Evolutionary conservation across 2,329 filamentous ascomycete species (phyloP), one percentile per base, ranked within the genome.

Genomic region (Pyrenochaeta sp.): DNA sequence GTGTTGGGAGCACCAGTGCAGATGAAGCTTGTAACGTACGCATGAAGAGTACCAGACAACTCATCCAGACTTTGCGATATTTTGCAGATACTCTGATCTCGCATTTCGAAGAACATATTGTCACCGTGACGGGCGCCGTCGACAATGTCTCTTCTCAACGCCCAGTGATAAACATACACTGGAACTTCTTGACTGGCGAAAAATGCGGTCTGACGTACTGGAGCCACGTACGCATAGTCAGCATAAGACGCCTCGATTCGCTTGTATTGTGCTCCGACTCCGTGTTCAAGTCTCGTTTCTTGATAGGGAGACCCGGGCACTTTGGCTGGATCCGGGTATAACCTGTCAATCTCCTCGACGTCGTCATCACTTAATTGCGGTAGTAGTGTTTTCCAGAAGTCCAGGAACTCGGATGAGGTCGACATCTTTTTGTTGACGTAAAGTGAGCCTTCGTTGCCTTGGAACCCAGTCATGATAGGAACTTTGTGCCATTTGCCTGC

Each of bases 381-480:
- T 9, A 90, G 77, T 7, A 90, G 77, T 0, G 69, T 73, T 0
- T 69, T 64, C 74, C 88, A 89, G 67, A 89, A 88, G 3, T 65
- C 46, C 3, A 74, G 74, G 62, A 89, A 86, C 8, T 84, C 76
- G 0, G 65, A 69, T 8, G 78, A 71, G 2, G 72, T 74, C 10
- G 74, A 69, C 39, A 80, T 74, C 6, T 65, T 55, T 10, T 72
- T 65, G 0, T 84, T 80, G 1, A 89, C 80, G 60, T 89, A 90
- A 24, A 76, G 65, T 1, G 83, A 78, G 11, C 86, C 87, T 65
- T 90, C 87, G 58, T 89, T 84, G 26, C 82, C 81, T 67, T 85
- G 86, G 73, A 85, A 90, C 6, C 87, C 87, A 0, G 85, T 88
- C 35, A 90, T 71, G 35, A 90, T 78, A 6, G 84, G 82, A 6